phyloP scores from a whole-genome alignment of 371 early-diverging fungal genomes.

The Mortierella polycephala region DNA sequence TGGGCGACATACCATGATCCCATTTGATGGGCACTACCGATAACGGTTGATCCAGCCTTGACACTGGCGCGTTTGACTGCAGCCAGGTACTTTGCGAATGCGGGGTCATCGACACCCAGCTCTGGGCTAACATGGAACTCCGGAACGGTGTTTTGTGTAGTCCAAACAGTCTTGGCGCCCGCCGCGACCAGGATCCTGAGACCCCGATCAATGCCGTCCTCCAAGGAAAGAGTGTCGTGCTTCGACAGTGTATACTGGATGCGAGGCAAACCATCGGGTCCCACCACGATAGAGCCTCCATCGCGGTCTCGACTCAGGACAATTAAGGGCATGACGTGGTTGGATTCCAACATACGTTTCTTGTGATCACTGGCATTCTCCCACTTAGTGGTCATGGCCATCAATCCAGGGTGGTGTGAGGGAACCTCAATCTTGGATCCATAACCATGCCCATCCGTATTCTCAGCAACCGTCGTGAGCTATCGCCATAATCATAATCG shows the following conservation, averaged over 20 bases:
- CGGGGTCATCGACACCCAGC: constrained; percentile 43
- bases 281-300: constrained; percentile 53
- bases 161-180: constrained; percentile 74
- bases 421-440: constrained; percentile 79
- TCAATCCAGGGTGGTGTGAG: constrained; percentile 65
- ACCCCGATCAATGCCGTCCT: constrained; percentile 63
- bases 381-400: constrained; percentile 65
- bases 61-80: constrained; percentile 33
- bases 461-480: constrained; percentile 63
- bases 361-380: constrained; percentile 65
- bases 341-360: constrained; percentile 60
- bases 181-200: constrained; percentile 69
- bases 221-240: constrained; percentile 64
- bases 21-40: constrained; percentile 75
- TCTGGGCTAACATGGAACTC: constrained; percentile 60
- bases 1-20: constrained; percentile 62
- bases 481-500: constrained; percentile 7
- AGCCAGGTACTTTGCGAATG: constrained; percentile 42
- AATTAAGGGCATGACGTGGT: constrained; percentile 63
- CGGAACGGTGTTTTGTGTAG: constrained; percentile 62
- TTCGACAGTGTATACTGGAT: constrained; percentile 63
- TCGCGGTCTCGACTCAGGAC: constrained; percentile 79
- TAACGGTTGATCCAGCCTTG: constrained; percentile 35
- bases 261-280: constrained; percentile 53
- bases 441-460: constrained; percentile 67